These are phyloP conservation scores for Candida chauliodis DNA, from an alignment of 805 yeast genomes.

Conservation along the genomic window DNA sequence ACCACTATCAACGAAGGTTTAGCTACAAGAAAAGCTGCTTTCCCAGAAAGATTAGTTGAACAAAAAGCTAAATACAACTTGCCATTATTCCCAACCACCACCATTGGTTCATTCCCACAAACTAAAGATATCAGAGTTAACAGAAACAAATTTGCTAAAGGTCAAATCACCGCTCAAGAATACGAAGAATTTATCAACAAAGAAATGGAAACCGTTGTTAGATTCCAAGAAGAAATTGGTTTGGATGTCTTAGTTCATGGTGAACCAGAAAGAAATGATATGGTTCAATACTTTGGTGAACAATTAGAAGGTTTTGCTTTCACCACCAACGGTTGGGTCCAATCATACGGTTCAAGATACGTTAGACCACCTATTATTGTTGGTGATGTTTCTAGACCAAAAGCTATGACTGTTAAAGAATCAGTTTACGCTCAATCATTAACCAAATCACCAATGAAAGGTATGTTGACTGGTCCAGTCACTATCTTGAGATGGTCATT, in stretches of 20 bases:
- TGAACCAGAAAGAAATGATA: conserved; percentile 99
- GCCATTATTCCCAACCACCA: conserved; percentile 99
- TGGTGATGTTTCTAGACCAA: conserved; percentile 98
- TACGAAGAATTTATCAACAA: conserved; percentile 95
- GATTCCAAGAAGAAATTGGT: conserved; percentile 99
- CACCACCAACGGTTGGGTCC: conserved; percentile 99
- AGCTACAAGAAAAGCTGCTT: conserved; percentile 82
- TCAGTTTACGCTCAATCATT: conserved; percentile 98
- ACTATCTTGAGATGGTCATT: conserved; percentile 99
- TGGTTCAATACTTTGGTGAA: conserved; percentile 99
- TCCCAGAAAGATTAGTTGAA: conserved; percentile 80
- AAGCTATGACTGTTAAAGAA: conserved; percentile 98
- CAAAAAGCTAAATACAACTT: conserved; percentile 87
- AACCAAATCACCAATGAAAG: conserved; percentile 95
- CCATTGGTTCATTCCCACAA: conserved; percentile 99
- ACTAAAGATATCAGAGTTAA: conserved; percentile 97
- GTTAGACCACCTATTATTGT: conserved; percentile 99
- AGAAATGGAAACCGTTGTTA: conserved; percentile 92
- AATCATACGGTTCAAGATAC: conserved; percentile 99
- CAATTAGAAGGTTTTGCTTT: conserved; percentile 97
- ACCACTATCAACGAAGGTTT: conserved; percentile 69
- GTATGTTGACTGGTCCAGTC: conserved; percentile 99
- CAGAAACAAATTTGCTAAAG: conserved; percentile 98
- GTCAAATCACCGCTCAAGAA: conserved; percentile 90
- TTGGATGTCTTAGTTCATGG: conserved; percentile 98